Percentiles rank a stretch among this genome's conserved stretches.
Conservation (phyloP, 257 asterid genomes). For the Cinchona pubescens region DNA sequence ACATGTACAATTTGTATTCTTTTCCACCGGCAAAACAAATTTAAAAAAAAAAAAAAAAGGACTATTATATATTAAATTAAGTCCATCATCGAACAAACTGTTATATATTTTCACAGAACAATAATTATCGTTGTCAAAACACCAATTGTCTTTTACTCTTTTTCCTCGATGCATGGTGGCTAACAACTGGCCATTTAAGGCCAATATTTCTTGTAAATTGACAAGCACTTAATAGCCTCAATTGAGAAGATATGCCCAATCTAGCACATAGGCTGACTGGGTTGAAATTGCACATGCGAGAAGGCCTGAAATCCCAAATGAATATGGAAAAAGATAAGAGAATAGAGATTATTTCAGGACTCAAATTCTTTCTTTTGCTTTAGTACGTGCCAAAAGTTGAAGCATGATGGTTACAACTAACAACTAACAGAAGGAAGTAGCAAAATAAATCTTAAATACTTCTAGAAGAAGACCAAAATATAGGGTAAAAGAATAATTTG, state of each 20-base stretch:
- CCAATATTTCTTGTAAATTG: slow-evolving; percentile 24
- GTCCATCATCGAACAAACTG: neutral
- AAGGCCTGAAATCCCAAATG: neutral
- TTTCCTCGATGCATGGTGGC: slow-evolving; percentile 25
- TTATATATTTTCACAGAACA: too few relatives aligned
- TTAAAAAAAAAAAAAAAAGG: too few relatives aligned
- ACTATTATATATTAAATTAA: neutral
- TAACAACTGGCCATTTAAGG: slow-evolving; percentile 31
- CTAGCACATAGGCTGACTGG: slow-evolving; percentile 43
- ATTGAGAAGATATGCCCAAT: slow-evolving; percentile 27
- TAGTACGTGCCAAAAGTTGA: neutral
- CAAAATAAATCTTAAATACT: slow-evolving; percentile 23
- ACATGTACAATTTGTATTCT: neutral
- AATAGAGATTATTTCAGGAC: neutral
- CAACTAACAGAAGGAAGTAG: slow-evolving; percentile 9
- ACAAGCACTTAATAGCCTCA: slow-evolving; percentile 23
- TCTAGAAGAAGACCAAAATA: slow-evolving; percentile 1
- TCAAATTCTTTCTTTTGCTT: neutral
- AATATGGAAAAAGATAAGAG: neutral
- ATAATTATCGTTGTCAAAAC: neutral
- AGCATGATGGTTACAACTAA: slow-evolving; percentile 7
- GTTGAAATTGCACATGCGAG: slow-evolving; percentile 5
- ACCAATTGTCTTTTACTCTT: neutral
- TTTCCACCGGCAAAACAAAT: neutral
- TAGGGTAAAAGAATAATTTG: neutral